Base-by-base conservation (phyloP, 306 rosid species). In the Casuarina cunninghamiana region DNA sequence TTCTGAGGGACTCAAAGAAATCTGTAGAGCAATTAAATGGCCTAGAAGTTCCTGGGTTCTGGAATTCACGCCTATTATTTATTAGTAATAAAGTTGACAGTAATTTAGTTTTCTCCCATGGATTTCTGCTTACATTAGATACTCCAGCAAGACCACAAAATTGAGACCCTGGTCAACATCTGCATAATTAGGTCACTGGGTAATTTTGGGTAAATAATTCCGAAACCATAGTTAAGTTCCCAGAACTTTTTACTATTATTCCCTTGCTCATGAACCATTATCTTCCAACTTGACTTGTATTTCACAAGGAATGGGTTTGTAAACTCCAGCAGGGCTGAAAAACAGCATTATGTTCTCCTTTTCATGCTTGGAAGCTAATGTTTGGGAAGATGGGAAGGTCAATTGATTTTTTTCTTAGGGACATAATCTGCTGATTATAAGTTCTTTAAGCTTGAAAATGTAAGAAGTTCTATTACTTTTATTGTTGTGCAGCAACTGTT, bases 401-500 rank as follows among this genome's bases (percentile, higher is more conserved):
- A 63, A 10, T 67, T 67, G 15, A 7, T 42, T 67, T 42, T 67
- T 67, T 4, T 67, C 8, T 42, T 67, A 48, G 8, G 71, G 46
- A 67, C 12, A 13, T 17, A 63, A 67, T 63, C 71, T 43, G 49
- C 65, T 37, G 5, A 39, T 76, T 50, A 45, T 19, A 3, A 48
- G 42, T 48, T 74, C 53, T 50, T 60, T 61, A 46, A 74, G 66
- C 74, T 57, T 74, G 66, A 71, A 74, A 42, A 72, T 74, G 16
- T 60, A 65, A 72, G 68, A 46, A 75, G 41, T 66, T 49, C 84
- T 76, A 70, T 70, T 62, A 13, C 77, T 38, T 37, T 16, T 65
- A 67, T 78, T 60, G 53, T 68, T 50, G 42, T 82, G 88, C 90
- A 94, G 98, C 98, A 76, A 86, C 90, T 75, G 78, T 65, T 72